A percentile compares a stretch with the other conserved stretches of the same genome.
phyloP scores from a whole-genome alignment of 2,329 filamentous ascomycete genomes.

The Colletotrichum acutatum region DNA sequence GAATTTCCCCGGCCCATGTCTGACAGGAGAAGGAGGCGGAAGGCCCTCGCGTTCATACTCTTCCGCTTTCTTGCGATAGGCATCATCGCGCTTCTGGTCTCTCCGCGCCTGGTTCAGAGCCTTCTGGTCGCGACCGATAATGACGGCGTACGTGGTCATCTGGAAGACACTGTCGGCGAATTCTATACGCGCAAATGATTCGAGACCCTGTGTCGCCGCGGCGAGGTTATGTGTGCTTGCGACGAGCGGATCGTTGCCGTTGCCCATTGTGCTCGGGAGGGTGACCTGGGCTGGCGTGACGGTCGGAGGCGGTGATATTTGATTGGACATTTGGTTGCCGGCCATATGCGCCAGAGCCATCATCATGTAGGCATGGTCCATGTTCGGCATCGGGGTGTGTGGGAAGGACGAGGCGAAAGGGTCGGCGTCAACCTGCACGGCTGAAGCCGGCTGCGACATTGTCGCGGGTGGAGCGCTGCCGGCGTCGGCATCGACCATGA shows the following conservation, averaged over 20 bases:
- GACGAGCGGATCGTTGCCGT: slow-evolving; percentile 39
- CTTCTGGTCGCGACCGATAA: slow-evolving; percentile 77
- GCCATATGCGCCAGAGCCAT: slow-evolving; percentile 56
- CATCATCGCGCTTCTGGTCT: slow-evolving; percentile 60
- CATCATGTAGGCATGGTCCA: slow-evolving; percentile 56
- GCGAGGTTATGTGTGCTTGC: slow-evolving; percentile 47
- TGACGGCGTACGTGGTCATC: slow-evolving; percentile 79
- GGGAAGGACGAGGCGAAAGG: slow-evolving; percentile 49
- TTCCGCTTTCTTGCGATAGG: slow-evolving; percentile 55
- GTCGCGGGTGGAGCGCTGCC: slow-evolving; percentile 38
- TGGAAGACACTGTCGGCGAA: slow-evolving; percentile 83
- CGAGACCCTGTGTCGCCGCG: slow-evolving; percentile 55
- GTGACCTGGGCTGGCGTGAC: slow-evolving; percentile 60
- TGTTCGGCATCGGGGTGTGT: slow-evolving; percentile 44
- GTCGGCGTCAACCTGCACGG: slow-evolving; percentile 37
- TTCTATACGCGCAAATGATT: slow-evolving; percentile 70
- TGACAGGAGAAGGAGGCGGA: slow-evolving; percentile 62
- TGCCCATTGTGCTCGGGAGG: slow-evolving; percentile 50
- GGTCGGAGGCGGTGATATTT: slow-evolving; percentile 55
- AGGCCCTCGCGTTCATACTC: slow-evolving; percentile 61
- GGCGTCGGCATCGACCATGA: slow-evolving; percentile 30
- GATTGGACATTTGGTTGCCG: slow-evolving; percentile 43
- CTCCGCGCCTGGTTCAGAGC: slow-evolving; percentile 66
- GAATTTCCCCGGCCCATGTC: slow-evolving; percentile 64
- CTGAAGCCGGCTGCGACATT: slow-evolving; percentile 33